Percentiles rank a stretch among this genome's conserved stretches.
Evolutionary conservation across 495 filamentous ascomycete genomes (phyloP).

Genomic region (Penicillium bovifimosum): DNA sequence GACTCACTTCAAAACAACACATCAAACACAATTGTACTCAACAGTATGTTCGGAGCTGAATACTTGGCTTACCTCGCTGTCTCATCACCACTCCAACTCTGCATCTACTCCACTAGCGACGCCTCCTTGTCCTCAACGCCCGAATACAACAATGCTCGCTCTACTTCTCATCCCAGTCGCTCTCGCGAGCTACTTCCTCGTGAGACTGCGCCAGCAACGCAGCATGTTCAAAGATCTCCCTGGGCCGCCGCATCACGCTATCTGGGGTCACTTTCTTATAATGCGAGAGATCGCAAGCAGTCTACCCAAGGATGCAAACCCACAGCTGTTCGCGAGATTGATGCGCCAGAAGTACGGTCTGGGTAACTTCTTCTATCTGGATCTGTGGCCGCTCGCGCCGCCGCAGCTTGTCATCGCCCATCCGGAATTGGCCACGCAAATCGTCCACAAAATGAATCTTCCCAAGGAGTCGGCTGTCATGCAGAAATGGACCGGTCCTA

Average conservation of each 20-base stretch:
- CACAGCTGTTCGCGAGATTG: not conserved
- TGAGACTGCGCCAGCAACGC: slow-evolving; percentile 1
- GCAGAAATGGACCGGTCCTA: slow-evolving; percentile 4
- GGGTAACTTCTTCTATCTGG: slow-evolving; percentile 14
- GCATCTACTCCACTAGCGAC: slow-evolving; percentile 1
- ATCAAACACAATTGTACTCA: not conserved
- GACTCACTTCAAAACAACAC: not conserved
- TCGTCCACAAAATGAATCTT: slow-evolving; percentile 7
- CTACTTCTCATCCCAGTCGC: not conserved
- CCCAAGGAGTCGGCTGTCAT: slow-evolving; percentile 7
- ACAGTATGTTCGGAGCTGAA: slow-evolving; percentile 2
- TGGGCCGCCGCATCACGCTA: slow-evolving; percentile 6
- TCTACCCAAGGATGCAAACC: slow-evolving; percentile 1
- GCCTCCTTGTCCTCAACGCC: not conserved
- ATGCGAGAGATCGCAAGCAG: slow-evolving; percentile 4
- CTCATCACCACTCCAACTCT: slow-evolving; percentile 2
- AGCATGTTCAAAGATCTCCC: slow-evolving; percentile 3
- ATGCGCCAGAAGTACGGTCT: slow-evolving; percentile 14
- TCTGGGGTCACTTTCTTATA: slow-evolving; percentile 3
- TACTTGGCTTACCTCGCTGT: not conserved
- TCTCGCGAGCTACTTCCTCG: not conserved
- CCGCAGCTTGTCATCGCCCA: slow-evolving; percentile 11
- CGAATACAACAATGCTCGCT: not conserved
- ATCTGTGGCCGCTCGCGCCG: slow-evolving; percentile 16
- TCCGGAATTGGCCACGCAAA: slow-evolving; percentile 8